A percentile compares a stretch with the other conserved stretches of the same genome.
phyloP scores from a whole-genome alignment of 352 stramenopile species.

The Paralagenidium karlingii region DNA sequence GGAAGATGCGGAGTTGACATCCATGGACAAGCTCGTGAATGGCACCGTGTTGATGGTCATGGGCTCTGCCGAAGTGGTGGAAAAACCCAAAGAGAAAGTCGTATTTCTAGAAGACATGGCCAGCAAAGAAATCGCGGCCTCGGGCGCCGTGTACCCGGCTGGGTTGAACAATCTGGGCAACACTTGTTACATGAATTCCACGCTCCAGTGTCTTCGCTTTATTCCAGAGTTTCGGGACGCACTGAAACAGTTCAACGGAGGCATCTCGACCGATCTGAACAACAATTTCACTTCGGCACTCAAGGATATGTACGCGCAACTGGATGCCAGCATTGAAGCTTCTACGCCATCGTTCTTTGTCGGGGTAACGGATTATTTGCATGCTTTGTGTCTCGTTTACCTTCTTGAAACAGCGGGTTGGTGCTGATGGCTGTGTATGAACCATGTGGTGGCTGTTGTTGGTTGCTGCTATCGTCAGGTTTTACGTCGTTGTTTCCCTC shows the following conservation, averaged over 20 bases:
- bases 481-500: conserved; percentile 90
- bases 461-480: conserved; percentile 24
- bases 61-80: conserved; percentile 87
- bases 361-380: conserved; percentile 26
- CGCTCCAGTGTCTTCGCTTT: conserved; percentile 86
- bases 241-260: conserved; percentile 41
- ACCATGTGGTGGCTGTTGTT: background rate
- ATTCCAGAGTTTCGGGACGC: conserved; percentile 83
- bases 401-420: no score
- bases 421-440: conserved; percentile 32
- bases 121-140: conserved; percentile 62
- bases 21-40: conserved; percentile 40
- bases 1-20: conserved; percentile 53
- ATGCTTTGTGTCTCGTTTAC: conserved; percentile 30
- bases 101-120: conserved; percentile 84
- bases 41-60: conserved; percentile 86
- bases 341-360: conserved; percentile 73
- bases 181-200: conserved; percentile 92
- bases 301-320: conserved; percentile 66
- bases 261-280: conserved; percentile 39
- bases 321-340: conserved; percentile 58
- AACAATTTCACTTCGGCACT: conserved; percentile 71
- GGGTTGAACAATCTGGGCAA: conserved; percentile 90
- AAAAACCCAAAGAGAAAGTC: conserved; percentile 64
- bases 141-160: conserved; percentile 80